These are phyloP conservation scores for Rickenella mellea DNA, from an alignment of 768 basidiomycete species.

Conservation along the genomic window DNA sequence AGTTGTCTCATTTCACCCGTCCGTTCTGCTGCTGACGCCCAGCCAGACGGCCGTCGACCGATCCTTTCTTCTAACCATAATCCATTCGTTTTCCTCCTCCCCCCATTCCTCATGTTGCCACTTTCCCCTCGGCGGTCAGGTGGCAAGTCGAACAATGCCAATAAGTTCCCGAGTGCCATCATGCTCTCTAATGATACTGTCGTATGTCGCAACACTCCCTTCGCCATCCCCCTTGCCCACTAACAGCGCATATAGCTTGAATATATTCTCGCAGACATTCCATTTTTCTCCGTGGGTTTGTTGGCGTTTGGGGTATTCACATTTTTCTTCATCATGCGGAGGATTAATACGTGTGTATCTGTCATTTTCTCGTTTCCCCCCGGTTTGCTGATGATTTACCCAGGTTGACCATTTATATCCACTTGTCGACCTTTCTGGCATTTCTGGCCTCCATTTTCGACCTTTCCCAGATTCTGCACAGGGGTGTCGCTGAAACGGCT, in stretches of 20 bases:
- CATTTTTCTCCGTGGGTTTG: constrained; percentile 58
- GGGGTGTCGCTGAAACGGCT: constrained; percentile 20
- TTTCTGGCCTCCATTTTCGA: constrained; percentile 60
- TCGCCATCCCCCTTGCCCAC: too few relatives aligned
- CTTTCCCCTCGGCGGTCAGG: too few relatives aligned
- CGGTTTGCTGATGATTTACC: constrained; percentile 1
- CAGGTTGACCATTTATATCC: constrained; percentile 43
- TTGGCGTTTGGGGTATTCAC: constrained; percentile 51
- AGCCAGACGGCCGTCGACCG: too few relatives aligned
- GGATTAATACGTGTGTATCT: constrained; percentile 37
- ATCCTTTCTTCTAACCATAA: too few relatives aligned
- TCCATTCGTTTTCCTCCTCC: too few relatives aligned
- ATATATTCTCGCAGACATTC: constrained; percentile 52
- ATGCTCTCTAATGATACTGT: too few relatives aligned
- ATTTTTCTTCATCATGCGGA: constrained; percentile 45
- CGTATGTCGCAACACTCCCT: too few relatives aligned
- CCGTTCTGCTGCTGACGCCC: too few relatives aligned
- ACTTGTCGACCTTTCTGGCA: constrained; percentile 44
- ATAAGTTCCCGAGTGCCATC: too few relatives aligned
- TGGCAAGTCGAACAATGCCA: too few relatives aligned
- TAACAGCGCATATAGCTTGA: constrained; percentile 33
- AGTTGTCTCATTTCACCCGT: too few relatives aligned
- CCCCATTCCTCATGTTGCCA: too few relatives aligned
- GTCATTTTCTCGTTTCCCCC: neutral
- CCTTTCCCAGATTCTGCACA: constrained; percentile 41